Conservation (phyloP, 73 alveolate species). For the Symbiodinium pilosum region DNA sequence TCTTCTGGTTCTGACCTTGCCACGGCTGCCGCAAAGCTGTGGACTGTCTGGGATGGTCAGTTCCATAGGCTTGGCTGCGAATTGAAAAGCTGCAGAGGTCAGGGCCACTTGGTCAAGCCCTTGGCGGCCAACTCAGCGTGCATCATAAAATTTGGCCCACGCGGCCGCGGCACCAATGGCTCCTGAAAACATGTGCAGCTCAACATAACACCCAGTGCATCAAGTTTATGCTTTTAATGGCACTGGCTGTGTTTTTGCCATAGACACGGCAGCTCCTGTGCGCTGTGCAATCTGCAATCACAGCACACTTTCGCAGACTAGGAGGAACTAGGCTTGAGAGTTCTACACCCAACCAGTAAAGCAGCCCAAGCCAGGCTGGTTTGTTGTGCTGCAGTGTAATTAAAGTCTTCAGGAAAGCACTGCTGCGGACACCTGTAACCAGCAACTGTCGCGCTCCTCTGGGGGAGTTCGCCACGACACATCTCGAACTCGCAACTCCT, state of each 20-base stretch:
- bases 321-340: no score
- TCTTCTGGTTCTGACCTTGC: not conserved
- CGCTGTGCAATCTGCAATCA: no score
- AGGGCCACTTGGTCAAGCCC: slow-evolving; percentile 46
- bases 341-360: no score
- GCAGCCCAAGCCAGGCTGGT: no score
- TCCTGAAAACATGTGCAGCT: slow-evolving; percentile 14
- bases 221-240: no score
- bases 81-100: not conserved
- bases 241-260: no score
- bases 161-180: slow-evolving; percentile 46
- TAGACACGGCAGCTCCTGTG: no score
- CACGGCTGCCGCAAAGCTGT: no score
- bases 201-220: not conserved
- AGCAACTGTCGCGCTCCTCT: not conserved
- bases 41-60: no score
- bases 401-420: no score
- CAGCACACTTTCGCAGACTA: no score
- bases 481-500: slow-evolving; percentile 43
- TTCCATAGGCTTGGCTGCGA: no score
- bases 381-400: not conserved
- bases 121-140: slow-evolving; percentile 53
- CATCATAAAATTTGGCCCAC: slow-evolving; percentile 16
- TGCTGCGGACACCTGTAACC: not conserved
- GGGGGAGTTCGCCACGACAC: slow-evolving; percentile 87